Percentiles rank a stretch among this genome's conserved stretches.
These are phyloP conservation scores for Clathrospora elynae DNA, from an alignment of 2,329 filamentous ascomycete genomes.

Conservation along the genomic window DNA sequence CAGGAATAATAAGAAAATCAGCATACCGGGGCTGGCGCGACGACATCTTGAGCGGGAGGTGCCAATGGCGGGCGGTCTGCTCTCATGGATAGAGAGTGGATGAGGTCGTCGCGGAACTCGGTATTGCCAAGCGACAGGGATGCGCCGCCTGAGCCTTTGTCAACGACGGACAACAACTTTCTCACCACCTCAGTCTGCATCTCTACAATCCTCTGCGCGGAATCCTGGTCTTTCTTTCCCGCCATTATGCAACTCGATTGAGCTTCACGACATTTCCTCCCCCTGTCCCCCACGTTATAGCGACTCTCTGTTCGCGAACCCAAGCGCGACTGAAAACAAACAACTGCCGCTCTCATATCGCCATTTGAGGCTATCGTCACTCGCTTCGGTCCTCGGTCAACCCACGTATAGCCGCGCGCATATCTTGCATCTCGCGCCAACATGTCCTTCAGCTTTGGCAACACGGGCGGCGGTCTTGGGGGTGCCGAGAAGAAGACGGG, in stretches of 20 bases:
- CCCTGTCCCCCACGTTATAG: not conserved
- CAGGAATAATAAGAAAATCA: conserved; percentile 10
- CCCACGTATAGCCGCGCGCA: conserved; percentile 1
- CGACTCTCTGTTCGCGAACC: conserved; percentile 16
- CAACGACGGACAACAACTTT: conserved; percentile 21
- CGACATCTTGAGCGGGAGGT: conserved; percentile 60
- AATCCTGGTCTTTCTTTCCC: conserved; percentile 3
- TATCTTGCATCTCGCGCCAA: conserved; percentile 3
- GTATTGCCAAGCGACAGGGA: conserved; percentile 25
- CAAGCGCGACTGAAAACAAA: conserved; percentile 26
- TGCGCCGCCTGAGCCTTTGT: conserved; percentile 19
- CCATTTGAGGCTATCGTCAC: conserved; percentile 5
- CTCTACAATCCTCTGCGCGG: conserved; percentile 13
- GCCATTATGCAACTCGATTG: conserved; percentile 18
- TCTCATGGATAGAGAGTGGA: conserved; percentile 30
- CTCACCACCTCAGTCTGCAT: conserved; percentile 12
- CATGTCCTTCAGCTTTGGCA: conserved; percentile 43
- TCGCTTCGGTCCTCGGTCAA: not conserved
- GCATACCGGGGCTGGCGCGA: conserved; percentile 64
- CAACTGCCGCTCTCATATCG: conserved; percentile 10
- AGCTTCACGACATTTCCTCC: conserved; percentile 5
- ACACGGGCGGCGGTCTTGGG: conserved; percentile 23
- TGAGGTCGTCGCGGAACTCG: conserved; percentile 28
- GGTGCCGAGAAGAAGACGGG: conserved; percentile 47
- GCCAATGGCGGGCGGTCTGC: conserved; percentile 47